Evolutionary conservation across 306 rosid species (phyloP), one percentile per base, ranked within the genome.

Genomic region (Cucumis melo): DNA sequence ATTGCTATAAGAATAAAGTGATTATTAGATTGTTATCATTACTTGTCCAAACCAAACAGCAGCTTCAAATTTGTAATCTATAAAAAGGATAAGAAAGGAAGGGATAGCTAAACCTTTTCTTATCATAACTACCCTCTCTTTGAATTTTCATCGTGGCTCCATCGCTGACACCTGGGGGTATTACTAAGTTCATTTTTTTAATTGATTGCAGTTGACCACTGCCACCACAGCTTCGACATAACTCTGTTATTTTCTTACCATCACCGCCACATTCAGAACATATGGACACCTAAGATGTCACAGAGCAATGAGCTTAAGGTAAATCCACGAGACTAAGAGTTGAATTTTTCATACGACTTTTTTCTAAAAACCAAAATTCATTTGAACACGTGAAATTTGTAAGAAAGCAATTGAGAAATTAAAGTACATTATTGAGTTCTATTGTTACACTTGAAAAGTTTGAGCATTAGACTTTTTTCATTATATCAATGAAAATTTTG

Each of bases 241-340:
- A 61, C 41, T 89, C 92, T 55, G 91, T 87, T 83, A 92, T 80
- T 82, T 82, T 81, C 83, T 84, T 90, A 71, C 97, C 98, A 74
- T 82, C 86, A 68, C 98, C 98, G 36, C 87, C 83, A 80, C 98
- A 94, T 75, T 85, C 85, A 29, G 92, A 86, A 85, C 98, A 94
- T 48, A 95, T 94, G 64, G 95, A 90, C 36, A 90, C 96, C 98
- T 94, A 67, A 63, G 56, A 63, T 32, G 65, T 32, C 10, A 46
- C 27, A 34, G 57, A 70, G 17, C 41, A 71, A 48, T 14, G 21
- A 71, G 16, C 24, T 39, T n/a, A 57, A 39, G 42, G 41, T 13
- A 66, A 78, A 51, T 62, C 24, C 12, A 44, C 11, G 15, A 63
- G 46, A 53, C 36, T 54, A 74, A 55, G 63, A 73, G 39, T 46